Evolutionary conservation across 192 early-diverging fungal genomes (phyloP).

Genomic region (Haplosporangium gracile): DNA sequence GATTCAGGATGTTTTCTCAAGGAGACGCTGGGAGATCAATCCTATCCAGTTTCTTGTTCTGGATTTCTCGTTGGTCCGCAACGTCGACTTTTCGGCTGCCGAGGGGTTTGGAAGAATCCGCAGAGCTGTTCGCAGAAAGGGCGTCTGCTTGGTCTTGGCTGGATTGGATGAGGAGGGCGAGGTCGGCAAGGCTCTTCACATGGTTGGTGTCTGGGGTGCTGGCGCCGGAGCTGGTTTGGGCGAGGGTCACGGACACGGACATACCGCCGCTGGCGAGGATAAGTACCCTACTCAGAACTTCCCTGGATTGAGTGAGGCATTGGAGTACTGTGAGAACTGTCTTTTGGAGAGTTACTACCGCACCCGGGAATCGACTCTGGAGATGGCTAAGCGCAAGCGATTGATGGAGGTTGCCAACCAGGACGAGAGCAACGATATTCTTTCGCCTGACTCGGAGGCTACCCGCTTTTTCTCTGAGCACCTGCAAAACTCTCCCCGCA

Average conservation of each 20-base stretch:
- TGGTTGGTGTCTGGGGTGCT: conserved; percentile 73
- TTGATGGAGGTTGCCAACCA: conserved; percentile 38
- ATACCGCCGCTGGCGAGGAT: conserved; percentile 26
- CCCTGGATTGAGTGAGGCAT: conserved; percentile 84
- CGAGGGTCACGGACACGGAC: conserved; percentile 36
- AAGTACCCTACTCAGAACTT: conserved; percentile 78
- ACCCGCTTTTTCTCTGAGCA: conserved; percentile 47
- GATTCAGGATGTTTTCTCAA: conserved; percentile 75
- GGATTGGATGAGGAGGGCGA: conserved; percentile 74
- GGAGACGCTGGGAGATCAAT: conserved; percentile 74
- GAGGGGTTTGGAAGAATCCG: conserved; percentile 92
- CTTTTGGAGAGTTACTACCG: conserved; percentile 83
- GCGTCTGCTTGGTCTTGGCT: conserved; percentile 88
- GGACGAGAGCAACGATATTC: conserved; percentile 20
- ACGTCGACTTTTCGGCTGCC: conserved; percentile 84
- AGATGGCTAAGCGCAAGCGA: conserved; percentile 45
- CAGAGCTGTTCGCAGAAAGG: conserved; percentile 73
- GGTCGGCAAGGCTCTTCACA: conserved; percentile 76
- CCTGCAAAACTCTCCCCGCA: conserved; percentile 45
- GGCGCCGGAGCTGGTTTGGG: conserved; percentile 58
- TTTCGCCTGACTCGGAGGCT: conserved; percentile 46
- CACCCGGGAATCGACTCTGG: conserved; percentile 58
- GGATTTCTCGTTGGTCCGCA: conserved; percentile 89
- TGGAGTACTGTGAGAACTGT: conserved; percentile 96
- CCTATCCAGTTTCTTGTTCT: conserved; percentile 90